These are phyloP conservation scores for Hymenoscyphus repandus DNA, from an alignment of 2,329 filamentous ascomycete species.

Conservation along the genomic window DNA sequence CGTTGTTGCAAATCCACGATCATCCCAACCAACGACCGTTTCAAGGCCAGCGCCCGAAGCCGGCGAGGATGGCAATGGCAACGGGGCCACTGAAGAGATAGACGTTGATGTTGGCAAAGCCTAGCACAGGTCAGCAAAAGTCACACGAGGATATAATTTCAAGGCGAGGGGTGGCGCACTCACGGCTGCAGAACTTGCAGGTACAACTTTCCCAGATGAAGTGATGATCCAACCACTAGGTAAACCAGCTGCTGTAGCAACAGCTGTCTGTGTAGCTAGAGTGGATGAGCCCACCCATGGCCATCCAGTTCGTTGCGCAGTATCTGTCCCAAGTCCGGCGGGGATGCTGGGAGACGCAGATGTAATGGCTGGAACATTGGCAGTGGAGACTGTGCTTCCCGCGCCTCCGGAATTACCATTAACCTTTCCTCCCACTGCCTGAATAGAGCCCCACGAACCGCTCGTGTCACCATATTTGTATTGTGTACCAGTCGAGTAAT, in stretches of 20 bases:
- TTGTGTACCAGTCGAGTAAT: slow-evolving; percentile 86
- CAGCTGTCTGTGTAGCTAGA: slow-evolving; percentile 39
- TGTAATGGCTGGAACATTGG: slow-evolving; percentile 58
- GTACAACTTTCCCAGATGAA: slow-evolving; percentile 71
- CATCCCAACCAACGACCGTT: slow-evolving; percentile 40
- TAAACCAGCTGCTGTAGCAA: slow-evolving; percentile 46
- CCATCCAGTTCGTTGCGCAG: slow-evolving; percentile 54
- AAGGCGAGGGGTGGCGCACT: slow-evolving; percentile 44
- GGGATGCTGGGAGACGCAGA: slow-evolving; percentile 61
- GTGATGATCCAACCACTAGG: slow-evolving; percentile 80
- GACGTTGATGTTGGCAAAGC: slow-evolving; percentile 44
- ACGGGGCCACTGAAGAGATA: slow-evolving; percentile 44
- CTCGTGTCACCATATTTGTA: slow-evolving; percentile 78
- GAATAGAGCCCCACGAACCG: slow-evolving; percentile 78
- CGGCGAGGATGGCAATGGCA: slow-evolving; percentile 39
- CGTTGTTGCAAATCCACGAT: slow-evolving; percentile 45
- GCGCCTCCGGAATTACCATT: slow-evolving; percentile 52
- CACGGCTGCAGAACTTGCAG: slow-evolving; percentile 61
- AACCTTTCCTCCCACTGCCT: slow-evolving; percentile 71
- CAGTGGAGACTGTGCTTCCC: slow-evolving; percentile 39
- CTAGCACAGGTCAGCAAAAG: slow-evolving; percentile 29
- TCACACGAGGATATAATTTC: slow-evolving; percentile 7
- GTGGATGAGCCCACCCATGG: slow-evolving; percentile 60
- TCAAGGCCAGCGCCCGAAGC: slow-evolving; percentile 25
- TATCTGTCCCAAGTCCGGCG: slow-evolving; percentile 59